Conservation (phyloP, 164 flowering plant species). For the Hamamelis virginiana region DNA sequence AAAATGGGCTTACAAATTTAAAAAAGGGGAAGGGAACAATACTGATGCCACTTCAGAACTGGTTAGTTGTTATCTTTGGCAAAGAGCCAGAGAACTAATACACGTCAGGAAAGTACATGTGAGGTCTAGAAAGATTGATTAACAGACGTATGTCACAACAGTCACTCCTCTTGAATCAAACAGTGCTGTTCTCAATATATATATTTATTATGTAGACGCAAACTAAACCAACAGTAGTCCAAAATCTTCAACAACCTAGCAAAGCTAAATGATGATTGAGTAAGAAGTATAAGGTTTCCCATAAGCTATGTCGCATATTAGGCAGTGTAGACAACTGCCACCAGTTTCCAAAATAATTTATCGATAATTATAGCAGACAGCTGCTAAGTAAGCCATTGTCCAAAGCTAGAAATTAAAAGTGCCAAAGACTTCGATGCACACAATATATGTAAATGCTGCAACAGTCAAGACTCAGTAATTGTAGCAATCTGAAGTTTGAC, state of each 20-base stretch:
- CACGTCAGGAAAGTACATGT: not conserved
- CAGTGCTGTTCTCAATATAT: not conserved
- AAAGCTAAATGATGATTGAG: not conserved
- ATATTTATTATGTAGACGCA: not conserved
- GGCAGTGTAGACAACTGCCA: not conserved
- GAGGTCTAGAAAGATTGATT: too few species aligned
- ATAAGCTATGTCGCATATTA: not conserved
- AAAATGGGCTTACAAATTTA: not conserved
- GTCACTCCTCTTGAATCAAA: not conserved
- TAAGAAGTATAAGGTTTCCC: not conserved
- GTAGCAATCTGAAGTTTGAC: not conserved
- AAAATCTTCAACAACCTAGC: not conserved
- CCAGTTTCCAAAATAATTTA: not conserved
- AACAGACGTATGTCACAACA: too few species aligned
- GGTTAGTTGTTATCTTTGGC: too few species aligned
- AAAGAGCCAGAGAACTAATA: not conserved
- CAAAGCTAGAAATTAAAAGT: not conserved
- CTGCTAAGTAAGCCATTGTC: not conserved
- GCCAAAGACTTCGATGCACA: not conserved
- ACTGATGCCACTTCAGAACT: not conserved
- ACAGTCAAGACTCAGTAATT: not conserved
- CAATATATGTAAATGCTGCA: not conserved
- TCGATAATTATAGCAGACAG: not conserved
- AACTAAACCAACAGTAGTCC: too few species aligned
- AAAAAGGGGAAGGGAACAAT: too few species aligned